Base-by-base conservation (phyloP, 192 early-diverging fungal species). In the Borealophlyctis nickersoniae region DNA sequence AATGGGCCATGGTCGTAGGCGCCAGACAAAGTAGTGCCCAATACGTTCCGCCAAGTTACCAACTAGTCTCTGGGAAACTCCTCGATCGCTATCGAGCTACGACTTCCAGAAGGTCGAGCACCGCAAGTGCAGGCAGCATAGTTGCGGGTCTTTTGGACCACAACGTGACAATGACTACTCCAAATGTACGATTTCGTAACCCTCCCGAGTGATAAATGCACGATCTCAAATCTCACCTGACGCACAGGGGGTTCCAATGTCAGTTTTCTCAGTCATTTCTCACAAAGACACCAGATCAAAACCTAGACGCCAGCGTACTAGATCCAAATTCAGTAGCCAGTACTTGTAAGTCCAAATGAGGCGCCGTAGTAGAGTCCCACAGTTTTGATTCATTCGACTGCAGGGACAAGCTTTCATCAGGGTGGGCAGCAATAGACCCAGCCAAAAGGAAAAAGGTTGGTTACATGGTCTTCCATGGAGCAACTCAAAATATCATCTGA, bases 181-280 rank as follows among this genome's bases (percentile, higher is more conserved):
- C 57, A 22, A 52, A 16, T 36, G 66, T 67, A 49, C 33, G 57
- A 14, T 1, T 30, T 22, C 49, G 30, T 45, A 45, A n/a, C n/a
- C n/a, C n/a, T 45, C 7, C 19, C 39, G 9, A 19, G 19, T 45
- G 39, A 45, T 45, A 19, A 19, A 7, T 13, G 7, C 39, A 45
- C 19, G 39, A 45, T 13, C 7, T 7, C 39, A 19, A 45, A 45
- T 13, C 39, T 45, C 39, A 45, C 9, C 19, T 19, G 39, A 13
- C 39, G 9, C 56, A 51, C 52, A 73, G 34, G 66, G 70, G 2
- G 49, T 36, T 23, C 73, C 73, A 3, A 33, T 78, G 24, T 74
- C 73, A 5, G 50, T 70, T 3, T 78, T 75, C 49, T 72, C 73
- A 13, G 70, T 78, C 4, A 72, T 72, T 36, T 33, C 73, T 19